These are phyloP conservation scores for Trichoderma gracile DNA, from an alignment of 2,329 filamentous ascomycete genomes.

Conservation along the genomic window DNA sequence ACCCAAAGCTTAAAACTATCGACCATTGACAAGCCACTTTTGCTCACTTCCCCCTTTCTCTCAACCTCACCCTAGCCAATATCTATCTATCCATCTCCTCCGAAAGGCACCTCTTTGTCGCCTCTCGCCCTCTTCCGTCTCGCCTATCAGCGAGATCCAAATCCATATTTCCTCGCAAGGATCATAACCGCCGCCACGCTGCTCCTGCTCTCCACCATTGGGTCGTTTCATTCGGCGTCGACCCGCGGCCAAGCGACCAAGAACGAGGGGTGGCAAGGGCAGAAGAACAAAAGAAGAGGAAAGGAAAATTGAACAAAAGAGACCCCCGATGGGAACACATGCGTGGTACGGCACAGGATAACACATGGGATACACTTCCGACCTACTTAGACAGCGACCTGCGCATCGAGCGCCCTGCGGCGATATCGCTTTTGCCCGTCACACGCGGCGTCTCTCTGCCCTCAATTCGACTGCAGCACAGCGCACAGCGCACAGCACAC, in stretches of 20 bases:
- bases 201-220: slow-evolving; percentile 8
- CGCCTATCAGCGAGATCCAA: background rate
- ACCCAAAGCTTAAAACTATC: slow-evolving; percentile 18
- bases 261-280: background rate
- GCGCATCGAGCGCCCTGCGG: background rate
- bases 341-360: background rate
- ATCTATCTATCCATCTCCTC: background rate
- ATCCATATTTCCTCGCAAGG: background rate
- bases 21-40: background rate
- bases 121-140: background rate
- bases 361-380: background rate
- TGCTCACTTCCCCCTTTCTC: slow-evolving; percentile 2
- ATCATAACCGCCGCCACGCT: slow-evolving; percentile 1
- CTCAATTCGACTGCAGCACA: background rate
- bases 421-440: slow-evolving; percentile 9
- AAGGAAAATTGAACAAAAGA: background rate
- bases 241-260: background rate
- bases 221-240: slow-evolving; percentile 10
- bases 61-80: background rate
- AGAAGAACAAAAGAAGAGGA: background rate
- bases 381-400: background rate
- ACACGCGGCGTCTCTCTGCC: background rate
- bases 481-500: no score
- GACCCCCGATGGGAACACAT: background rate
- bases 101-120: background rate